Evolutionary conservation across 768 basidiomycete genomes (phyloP).

Genomic region (Hysterangium stoloniferum): DNA sequence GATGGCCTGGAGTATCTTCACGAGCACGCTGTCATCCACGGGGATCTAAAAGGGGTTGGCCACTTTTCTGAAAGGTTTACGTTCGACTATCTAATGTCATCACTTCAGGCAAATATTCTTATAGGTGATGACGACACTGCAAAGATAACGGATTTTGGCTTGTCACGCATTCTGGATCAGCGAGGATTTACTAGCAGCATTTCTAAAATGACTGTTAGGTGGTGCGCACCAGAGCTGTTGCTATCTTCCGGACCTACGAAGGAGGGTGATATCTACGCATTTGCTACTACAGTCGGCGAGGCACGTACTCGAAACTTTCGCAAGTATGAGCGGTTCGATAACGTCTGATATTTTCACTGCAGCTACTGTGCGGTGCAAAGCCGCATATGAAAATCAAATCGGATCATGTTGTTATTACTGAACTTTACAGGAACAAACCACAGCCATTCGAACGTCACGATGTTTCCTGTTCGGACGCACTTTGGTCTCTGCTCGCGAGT

Average conservation of each 20-base stretch:
- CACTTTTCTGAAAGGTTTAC: no score
- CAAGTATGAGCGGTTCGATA: no score
- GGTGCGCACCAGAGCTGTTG: constrained; percentile 9
- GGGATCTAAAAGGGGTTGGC: constrained; percentile 5
- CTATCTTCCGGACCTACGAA: constrained; percentile 3
- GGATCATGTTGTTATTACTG: no score
- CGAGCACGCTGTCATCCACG: background rate
- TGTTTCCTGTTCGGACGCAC: no score
- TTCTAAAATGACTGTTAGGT: background rate
- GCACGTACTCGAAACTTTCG: no score
- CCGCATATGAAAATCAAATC: no score
- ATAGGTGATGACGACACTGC: constrained; percentile 9
- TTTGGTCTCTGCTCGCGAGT: no score
- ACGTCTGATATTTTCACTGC: no score
- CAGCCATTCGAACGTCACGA: no score
- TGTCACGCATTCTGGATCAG: background rate
- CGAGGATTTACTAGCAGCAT: background rate
- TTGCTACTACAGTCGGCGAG: constrained; percentile 2
- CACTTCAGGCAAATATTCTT: constrained; percentile 11
- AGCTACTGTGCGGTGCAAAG: no score
- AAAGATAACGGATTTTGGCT: constrained; percentile 11
- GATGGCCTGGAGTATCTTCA: constrained; percentile 1
- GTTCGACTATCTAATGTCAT: no score
- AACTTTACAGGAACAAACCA: no score
- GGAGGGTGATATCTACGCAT: constrained; percentile 7